Percentiles rank a stretch among this genome's conserved stretches.
phyloP scores from a whole-genome alignment of 2,329 filamentous ascomycete species.

The Lachnellula subtilissima region DNA sequence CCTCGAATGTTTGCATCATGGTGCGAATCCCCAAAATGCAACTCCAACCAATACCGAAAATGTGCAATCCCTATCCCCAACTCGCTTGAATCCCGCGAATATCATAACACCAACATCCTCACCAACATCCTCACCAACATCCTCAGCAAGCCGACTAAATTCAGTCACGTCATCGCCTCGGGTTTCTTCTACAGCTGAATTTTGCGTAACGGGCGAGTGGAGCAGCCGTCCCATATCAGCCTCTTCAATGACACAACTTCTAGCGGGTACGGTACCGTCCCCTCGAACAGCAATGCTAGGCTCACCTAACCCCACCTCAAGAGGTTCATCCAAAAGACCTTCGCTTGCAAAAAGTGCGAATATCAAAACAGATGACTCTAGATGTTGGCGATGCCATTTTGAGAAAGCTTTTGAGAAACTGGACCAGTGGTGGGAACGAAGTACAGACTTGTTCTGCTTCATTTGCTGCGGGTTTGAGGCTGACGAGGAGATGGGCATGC shows the following conservation, averaged over 20 bases:
- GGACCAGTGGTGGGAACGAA: constrained; percentile 18
- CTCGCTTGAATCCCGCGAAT: neutral
- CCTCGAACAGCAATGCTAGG: neutral
- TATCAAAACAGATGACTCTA: neutral
- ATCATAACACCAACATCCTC: neutral
- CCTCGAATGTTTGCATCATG: neutral
- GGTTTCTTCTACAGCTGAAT: neutral
- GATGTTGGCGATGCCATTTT: constrained; percentile 26
- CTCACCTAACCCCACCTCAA: neutral
- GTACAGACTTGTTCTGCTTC: constrained; percentile 19
- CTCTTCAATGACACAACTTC: constrained; percentile 17
- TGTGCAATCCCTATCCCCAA: neutral
- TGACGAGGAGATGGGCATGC: constrained; percentile 14
- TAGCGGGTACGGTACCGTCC: constrained; percentile 8
- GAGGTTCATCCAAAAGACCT: neutral
- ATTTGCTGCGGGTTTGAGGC: constrained; percentile 25
- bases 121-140: neutral
- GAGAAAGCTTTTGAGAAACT: constrained; percentile 19
- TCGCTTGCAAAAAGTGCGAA: neutral
- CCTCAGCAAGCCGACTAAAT: neutral
- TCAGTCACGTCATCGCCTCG: neutral
- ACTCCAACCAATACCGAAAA: constrained; percentile 1
- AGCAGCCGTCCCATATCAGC: constrained; percentile 1
- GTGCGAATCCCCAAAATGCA: neutral
- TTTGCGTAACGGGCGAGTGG: neutral